Conservation (phyloP, 768 basidiomycete genomes). For the Russula brevipes region DNA sequence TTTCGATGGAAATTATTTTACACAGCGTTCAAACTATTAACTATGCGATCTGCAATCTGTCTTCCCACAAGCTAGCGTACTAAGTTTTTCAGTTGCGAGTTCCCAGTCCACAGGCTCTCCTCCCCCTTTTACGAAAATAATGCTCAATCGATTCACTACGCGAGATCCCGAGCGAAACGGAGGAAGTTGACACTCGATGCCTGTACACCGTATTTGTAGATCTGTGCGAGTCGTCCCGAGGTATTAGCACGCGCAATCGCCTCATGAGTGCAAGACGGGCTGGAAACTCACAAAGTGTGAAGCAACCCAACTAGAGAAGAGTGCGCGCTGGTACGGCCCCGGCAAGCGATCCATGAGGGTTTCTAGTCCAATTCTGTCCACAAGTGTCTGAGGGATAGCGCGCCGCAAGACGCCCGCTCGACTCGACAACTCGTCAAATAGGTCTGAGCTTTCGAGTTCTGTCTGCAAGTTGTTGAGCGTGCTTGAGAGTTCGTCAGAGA, state of each 20-base stretch:
- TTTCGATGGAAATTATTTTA: not conserved
- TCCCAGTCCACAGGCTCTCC: not conserved
- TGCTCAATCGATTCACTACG: constrained; percentile 28
- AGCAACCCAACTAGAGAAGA: constrained; percentile 89
- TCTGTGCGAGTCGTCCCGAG: constrained; percentile 39
- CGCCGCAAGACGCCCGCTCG: constrained; percentile 68
- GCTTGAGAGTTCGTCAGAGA: constrained; percentile 93
- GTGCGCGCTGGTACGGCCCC: constrained; percentile 72
- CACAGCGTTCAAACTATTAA: not conserved
- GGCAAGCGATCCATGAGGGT: constrained; percentile 73
- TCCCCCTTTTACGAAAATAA: not conserved
- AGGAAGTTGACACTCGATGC: constrained; percentile 93
- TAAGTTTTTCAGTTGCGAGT: not conserved
- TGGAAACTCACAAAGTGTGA: constrained; percentile 67
- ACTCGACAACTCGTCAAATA: constrained; percentile 79
- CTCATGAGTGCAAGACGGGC: not conserved
- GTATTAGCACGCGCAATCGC: not conserved
- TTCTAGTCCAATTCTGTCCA: constrained; percentile 80
- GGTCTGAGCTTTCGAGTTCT: constrained; percentile 83
- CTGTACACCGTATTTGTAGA: constrained; percentile 88
- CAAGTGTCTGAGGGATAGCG: constrained; percentile 86
- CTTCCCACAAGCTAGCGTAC: not conserved
- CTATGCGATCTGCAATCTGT: not conserved
- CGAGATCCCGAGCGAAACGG: constrained; percentile 82
- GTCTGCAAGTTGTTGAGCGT: constrained; percentile 88